Evolutionary conservation across 2,329 filamentous ascomycete species (phyloP), one percentile per base, ranked within the genome.

Genomic region (Fusarium torulosum): DNA sequence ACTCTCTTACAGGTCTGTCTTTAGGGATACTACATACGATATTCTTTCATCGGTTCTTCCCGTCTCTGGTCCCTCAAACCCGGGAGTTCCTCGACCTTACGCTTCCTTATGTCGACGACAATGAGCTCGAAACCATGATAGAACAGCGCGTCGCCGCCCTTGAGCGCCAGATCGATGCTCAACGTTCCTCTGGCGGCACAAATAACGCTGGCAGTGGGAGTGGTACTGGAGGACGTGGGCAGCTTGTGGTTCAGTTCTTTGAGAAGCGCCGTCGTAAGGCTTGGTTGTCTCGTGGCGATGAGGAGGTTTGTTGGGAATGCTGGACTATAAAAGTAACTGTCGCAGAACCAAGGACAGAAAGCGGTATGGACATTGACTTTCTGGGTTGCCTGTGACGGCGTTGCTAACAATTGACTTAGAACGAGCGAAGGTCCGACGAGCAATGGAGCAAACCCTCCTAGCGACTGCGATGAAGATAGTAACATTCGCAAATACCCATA

Each of bases 11-110:
- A 17, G 6, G 7, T 7, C 17, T 43, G 15, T 6, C 25, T 4
- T 21, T 52, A 97, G 95, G 92, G 67, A 92, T 97, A 77, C 87
- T 98, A 49, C 94, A 97, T 79, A 96, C 94, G 50, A 97, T 98
- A 79, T 99, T 98, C 88, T 98, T 98, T 86, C 94, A 97, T 83
- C 91, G 96, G 75, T 97, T 95, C 87, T 97, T 98, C 84, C 93
- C 93, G 58, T 90, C 93, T 59, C 87, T 97, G 72, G 84, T 88
- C 41, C 95, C 96, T 7, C 87, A 88, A 67, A 94, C 93, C 67
- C 90, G 93, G 81, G 94, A 97, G 76, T 89, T 97, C 67, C 90
- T 97, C 70, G 94, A 97, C 79, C 86, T 97, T 64, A 94, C 93
- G 33, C 88, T 98, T 27, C 94, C 96, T 51, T 92, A 92, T 74